Evolutionary conservation across 257 asterid species (phyloP), one percentile per base, ranked within the genome.

Genomic region (Solanum ossicruentum): DNA sequence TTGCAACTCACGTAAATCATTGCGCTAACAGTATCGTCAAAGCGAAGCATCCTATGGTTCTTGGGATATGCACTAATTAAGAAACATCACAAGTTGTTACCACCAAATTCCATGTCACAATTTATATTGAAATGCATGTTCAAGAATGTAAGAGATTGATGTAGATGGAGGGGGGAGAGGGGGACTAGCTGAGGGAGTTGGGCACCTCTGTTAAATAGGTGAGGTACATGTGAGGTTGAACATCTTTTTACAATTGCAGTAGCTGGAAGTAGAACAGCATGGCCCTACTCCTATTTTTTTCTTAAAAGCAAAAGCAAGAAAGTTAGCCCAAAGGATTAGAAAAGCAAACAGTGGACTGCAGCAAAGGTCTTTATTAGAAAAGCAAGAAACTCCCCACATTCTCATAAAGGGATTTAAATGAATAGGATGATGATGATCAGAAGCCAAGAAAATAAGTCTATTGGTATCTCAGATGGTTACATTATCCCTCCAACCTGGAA

Each of bases 401-500:
- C 52, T 39, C 5, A 51, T 69, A 17, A 69, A 39, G 45, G 52
- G 23, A 15, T 39, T 60, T 5, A 0, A 54, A 57, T n/a, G n/a
- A 72, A 43, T 45, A 89, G 72, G 91, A 89, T 88, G 93, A 92
- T 90, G 95, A 93, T 90, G 90, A 91, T 89, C 89, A 85, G 55
- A 87, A 89, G 79, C 90, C 90, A 88, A 36, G 91, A 90, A 88
- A 86, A 84, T 51, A 72, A 86, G 28, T 55, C 86, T 28, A 72
- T 85, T 85, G 63, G 26, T 26, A 77, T 77, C 82, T 73, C 87
- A 36, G 85, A 72, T 56, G 86, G 86, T 83, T 90, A 92, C 80
- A 85, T 83, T 63, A 83, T 75, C 85, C 83, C 85, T 87, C 95
- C 98, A 78, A 85, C 94, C 86, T 94, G 97, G 97, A 94, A 95